Evolutionary conservation across 768 basidiomycete genomes (phyloP).

Genomic region (Amanita fuliginea): DNA sequence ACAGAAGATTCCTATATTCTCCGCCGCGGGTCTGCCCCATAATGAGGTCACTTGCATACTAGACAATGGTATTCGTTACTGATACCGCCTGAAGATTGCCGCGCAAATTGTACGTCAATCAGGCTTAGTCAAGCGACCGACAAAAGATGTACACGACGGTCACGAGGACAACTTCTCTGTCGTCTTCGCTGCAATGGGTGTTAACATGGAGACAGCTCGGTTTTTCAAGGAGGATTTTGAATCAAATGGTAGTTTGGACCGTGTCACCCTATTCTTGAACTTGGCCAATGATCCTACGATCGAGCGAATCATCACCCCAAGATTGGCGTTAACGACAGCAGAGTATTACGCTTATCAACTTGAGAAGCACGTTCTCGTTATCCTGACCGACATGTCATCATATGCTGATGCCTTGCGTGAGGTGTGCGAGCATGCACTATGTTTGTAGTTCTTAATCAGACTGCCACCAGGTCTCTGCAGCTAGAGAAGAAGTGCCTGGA

Average conservation of each 20-base stretch:
- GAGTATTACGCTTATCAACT: constrained; percentile 99
- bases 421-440: constrained; percentile 31
- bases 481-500: constrained; percentile 98
- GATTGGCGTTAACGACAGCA: constrained; percentile 93
- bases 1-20: constrained; percentile 99
- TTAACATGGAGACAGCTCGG: constrained; percentile 99
- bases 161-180: constrained; percentile 99
- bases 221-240: constrained; percentile 99
- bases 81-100: constrained; percentile 57
- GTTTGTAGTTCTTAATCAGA: constrained; percentile 7
- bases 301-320: constrained; percentile 98
- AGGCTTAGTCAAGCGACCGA: constrained; percentile 91
- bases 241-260: constrained; percentile 94
- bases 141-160: constrained; percentile 95
- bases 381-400: constrained; percentile 98
- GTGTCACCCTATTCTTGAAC: constrained; percentile 97
- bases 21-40: constrained; percentile 96
- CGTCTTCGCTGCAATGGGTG: constrained; percentile 99
- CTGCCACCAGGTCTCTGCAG: constrained; percentile 75
- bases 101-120: constrained; percentile 99
- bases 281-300: constrained; percentile 98
- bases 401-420: constrained; percentile 96
- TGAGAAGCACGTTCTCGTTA: constrained; percentile 98
- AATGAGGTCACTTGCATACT: constrained; percentile 61
- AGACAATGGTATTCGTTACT: background rate